A percentile compares a stretch with the other conserved stretches of the same genome.
These are phyloP conservation scores for Hortaea sp. DNA, from an alignment of 2,329 filamentous ascomycete species.

Conservation along the genomic window DNA sequence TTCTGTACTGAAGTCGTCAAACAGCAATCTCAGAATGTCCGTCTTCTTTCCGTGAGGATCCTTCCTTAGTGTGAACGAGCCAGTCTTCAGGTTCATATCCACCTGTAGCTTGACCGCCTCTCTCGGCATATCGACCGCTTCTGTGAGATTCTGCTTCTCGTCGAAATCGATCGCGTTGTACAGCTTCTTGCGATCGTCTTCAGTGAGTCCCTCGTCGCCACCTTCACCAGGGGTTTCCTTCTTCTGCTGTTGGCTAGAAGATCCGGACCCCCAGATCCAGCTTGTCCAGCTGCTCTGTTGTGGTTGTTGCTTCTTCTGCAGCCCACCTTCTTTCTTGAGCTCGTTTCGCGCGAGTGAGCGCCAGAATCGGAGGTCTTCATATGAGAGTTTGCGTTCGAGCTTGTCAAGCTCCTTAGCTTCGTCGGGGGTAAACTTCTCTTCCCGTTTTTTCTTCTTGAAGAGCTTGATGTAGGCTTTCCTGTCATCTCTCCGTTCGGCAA, in stretches of 20 bases:
- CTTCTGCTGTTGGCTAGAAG: constrained; percentile 33
- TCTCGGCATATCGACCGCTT: constrained; percentile 78
- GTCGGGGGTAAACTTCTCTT: constrained; percentile 54
- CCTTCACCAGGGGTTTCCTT: constrained; percentile 52
- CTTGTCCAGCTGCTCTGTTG: constrained; percentile 74
- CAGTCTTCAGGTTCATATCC: constrained; percentile 85
- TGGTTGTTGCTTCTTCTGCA: constrained; percentile 64
- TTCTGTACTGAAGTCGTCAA: constrained; percentile 88
- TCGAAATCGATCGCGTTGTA: constrained; percentile 98
- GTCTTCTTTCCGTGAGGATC: constrained; percentile 66
- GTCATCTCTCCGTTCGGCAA: constrained; percentile 84
- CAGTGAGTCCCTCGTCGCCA: constrained; percentile 79
- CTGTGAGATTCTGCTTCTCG: constrained; percentile 81
- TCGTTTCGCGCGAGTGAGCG: constrained; percentile 87
- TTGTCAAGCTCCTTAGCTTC: constrained; percentile 64
- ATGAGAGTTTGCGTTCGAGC: constrained; percentile 78
- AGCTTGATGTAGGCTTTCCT: constrained; percentile 80
- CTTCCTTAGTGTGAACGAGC: constrained; percentile 87
- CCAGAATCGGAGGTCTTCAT: constrained; percentile 97
- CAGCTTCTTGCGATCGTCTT: constrained; percentile 90
- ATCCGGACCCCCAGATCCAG: constrained; percentile 67
- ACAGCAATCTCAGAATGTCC: constrained; percentile 83
- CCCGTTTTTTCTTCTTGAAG: constrained; percentile 84
- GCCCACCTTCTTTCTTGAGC: constrained; percentile 86
- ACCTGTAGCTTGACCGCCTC: constrained; percentile 90